Percentiles rank a stretch among this genome's conserved stretches.
Evolutionary conservation across 78 protist genomes (phyloP).

Genomic region (Monocercomonoides exilis): DNA sequence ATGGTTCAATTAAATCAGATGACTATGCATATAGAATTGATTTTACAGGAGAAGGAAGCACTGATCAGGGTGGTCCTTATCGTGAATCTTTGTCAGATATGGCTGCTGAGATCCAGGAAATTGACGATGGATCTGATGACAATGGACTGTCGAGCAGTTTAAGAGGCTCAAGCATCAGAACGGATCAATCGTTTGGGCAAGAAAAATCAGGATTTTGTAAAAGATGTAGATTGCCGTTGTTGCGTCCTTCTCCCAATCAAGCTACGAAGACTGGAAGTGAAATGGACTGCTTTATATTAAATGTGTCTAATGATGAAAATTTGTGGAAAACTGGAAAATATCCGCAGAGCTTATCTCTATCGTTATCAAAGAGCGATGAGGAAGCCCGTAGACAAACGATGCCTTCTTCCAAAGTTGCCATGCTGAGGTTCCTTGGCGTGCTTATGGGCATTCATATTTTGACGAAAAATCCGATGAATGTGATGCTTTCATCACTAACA

Average conservation of each 20-base stretch:
- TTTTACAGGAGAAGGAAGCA: neutral
- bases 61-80: conserved; percentile 11
- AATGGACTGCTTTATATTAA: neutral
- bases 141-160: no score
- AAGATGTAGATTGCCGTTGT: neutral
- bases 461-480: conserved; percentile 3
- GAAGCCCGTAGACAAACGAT: no score
- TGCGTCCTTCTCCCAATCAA: neutral
- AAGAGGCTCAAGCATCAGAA: no score
- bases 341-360: no score
- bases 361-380: no score
- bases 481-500: neutral
- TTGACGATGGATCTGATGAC: no score
- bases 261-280: neutral
- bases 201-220: neutral
- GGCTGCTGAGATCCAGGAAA: neutral
- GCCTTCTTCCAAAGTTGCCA: no score
- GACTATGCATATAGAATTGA: neutral
- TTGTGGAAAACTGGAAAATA: neutral
- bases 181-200: no score
- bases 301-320: neutral
- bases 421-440: conserved; percentile 1
- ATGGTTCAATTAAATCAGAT: neutral
- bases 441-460: neutral
- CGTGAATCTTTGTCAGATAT: neutral